Conservation (phyloP, 768 basidiomycete species). For the Kwoniella dejecticola region DNA sequence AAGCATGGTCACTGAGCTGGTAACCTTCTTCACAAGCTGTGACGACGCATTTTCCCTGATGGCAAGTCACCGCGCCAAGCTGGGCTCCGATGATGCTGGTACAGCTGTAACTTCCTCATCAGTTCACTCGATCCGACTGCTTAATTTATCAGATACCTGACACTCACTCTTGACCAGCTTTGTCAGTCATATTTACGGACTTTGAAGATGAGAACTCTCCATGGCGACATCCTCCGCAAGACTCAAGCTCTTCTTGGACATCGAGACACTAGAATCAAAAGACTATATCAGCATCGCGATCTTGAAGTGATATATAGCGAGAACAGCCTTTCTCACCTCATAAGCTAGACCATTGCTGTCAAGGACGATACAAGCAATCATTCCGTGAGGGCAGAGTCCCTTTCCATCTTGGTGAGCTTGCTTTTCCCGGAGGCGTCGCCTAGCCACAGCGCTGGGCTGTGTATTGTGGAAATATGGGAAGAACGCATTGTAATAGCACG, state of each 20-base stretch:
- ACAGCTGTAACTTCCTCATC: background rate
- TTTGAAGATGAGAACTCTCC: background rate
- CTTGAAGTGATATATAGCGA: no score
- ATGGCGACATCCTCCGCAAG: conserved; percentile 4
- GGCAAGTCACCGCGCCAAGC: background rate
- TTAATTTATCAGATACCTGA: background rate
- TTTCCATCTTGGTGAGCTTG: no score
- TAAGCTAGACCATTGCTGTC: background rate
- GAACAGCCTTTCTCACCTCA: no score
- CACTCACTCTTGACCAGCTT: no score
- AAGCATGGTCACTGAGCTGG: no score
- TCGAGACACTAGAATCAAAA: conserved; percentile 10
- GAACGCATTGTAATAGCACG: background rate
- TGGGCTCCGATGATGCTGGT: background rate
- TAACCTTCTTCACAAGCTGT: background rate
- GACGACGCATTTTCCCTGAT: background rate
- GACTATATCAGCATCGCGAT: no score
- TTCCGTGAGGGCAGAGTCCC: background rate
- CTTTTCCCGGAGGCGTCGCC: background rate
- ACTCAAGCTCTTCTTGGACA: conserved; percentile 4
- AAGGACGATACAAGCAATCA: conserved; percentile 3
- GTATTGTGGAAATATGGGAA: background rate
- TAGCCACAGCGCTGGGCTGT: background rate
- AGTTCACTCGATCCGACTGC: background rate
- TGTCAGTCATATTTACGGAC: background rate